A percentile compares a stretch with the other conserved stretches of the same genome.
Evolutionary conservation across 2,329 filamentous ascomycete genomes (phyloP).

Genomic region (Aphanoascus verrucosus): DNA sequence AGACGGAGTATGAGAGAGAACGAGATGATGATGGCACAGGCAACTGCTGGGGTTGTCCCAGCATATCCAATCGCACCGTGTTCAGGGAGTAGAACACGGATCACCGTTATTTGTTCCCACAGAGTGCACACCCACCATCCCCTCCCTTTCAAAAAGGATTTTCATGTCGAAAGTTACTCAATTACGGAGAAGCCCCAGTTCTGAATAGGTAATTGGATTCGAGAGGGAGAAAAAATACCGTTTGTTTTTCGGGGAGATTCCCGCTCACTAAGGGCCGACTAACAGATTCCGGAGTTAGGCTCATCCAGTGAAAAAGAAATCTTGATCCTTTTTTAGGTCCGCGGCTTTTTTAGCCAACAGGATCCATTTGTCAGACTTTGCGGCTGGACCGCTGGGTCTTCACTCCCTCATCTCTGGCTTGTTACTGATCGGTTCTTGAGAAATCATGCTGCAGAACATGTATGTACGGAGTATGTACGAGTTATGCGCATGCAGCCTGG

Average conservation of each 20-base stretch:
- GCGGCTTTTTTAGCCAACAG: conserved; percentile 12
- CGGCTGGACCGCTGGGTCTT: conserved; percentile 6
- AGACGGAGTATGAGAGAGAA: too few species aligned
- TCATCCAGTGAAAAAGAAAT: conserved; percentile 3
- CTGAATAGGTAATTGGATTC: conserved; percentile 4
- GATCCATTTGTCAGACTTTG: conserved; percentile 10
- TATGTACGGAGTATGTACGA: neutral
- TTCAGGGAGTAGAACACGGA: neutral
- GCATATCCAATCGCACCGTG: neutral
- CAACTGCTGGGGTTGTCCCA: too few species aligned
- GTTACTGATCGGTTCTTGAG: neutral
- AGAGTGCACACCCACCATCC: too few species aligned
- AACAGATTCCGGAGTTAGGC: neutral
- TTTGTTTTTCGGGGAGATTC: neutral
- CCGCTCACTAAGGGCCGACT: neutral
- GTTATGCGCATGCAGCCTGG: conserved; percentile 1
- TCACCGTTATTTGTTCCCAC: neutral
- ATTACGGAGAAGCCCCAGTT: neutral
- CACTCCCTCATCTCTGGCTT: neutral
- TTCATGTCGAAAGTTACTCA: conserved; percentile 2
- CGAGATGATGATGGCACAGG: too few species aligned
- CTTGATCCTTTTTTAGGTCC: conserved; percentile 2
- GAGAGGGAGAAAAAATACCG: neutral
- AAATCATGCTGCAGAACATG: conserved; percentile 7
- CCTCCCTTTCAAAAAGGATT: neutral